Conservation (phyloP, 768 basidiomycete genomes). For the Chalciporus chontae region DNA sequence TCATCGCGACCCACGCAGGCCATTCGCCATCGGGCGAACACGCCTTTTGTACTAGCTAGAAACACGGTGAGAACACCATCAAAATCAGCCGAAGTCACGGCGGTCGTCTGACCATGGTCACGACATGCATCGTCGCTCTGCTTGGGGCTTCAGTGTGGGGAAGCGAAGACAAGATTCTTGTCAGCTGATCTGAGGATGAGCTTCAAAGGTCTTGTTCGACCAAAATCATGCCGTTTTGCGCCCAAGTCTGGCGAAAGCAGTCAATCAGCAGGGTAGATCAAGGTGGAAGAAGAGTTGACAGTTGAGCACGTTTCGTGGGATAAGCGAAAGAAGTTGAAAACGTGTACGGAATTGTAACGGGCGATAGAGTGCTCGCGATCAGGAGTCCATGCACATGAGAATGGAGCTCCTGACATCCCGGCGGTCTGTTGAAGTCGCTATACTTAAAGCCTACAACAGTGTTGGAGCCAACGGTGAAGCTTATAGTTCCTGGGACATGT, state of each 20-base stretch:
- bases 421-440: too few relatives aligned
- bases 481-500: too few relatives aligned
- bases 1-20: conserved; percentile 13
- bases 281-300: too few relatives aligned
- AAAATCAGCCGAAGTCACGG: neutral
- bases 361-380: too few relatives aligned
- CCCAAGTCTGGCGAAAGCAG: neutral
- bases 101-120: conserved; percentile 19
- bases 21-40: conserved; percentile 9
- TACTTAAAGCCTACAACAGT: too few relatives aligned
- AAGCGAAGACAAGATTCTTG: neutral
- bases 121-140: neutral
- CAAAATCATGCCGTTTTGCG: neutral
- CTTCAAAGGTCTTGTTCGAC: neutral
- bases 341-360: too few relatives aligned
- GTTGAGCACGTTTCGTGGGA: too few relatives aligned
- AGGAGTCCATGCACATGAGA: too few relatives aligned
- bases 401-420: too few relatives aligned
- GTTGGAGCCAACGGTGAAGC: too few relatives aligned
- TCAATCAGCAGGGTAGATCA: neutral
- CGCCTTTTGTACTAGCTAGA: conserved; percentile 9
- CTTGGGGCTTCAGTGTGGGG: neutral
- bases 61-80: neutral
- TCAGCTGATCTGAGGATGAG: neutral
- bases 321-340: too few relatives aligned